Evolutionary conservation across 495 filamentous ascomycete species (phyloP).

Genomic region (Neurospora terricola): DNA sequence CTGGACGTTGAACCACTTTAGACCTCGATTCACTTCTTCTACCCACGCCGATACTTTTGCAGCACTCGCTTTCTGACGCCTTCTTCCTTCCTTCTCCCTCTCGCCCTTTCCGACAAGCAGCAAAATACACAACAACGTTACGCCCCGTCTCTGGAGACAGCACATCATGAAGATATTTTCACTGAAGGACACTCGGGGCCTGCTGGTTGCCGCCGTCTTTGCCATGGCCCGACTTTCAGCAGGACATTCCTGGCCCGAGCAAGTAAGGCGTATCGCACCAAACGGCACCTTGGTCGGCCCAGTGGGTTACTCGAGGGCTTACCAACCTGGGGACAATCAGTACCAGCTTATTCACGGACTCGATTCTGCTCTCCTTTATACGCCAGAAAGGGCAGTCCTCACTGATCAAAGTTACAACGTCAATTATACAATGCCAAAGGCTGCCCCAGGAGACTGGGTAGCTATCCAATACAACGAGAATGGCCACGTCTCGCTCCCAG

Average conservation of each 20-base stretch:
- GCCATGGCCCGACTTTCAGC: slow-evolving; percentile 26
- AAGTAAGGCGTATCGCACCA: slow-evolving; percentile 54
- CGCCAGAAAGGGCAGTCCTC: slow-evolving; percentile 4
- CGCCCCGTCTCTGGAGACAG: background rate
- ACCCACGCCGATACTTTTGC: background rate
- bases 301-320: slow-evolving; percentile 58
- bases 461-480: slow-evolving; percentile 77
- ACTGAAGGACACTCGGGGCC: background rate
- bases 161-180: background rate
- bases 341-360: slow-evolving; percentile 19
- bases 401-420: slow-evolving; percentile 40
- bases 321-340: slow-evolving; percentile 38
- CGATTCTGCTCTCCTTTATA: background rate
- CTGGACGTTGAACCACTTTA: background rate
- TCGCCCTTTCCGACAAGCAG: background rate
- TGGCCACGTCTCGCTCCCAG: slow-evolving; percentile 68
- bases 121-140: background rate
- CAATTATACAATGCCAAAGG: slow-evolving; percentile 53
- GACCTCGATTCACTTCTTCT: background rate
- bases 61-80: background rate
- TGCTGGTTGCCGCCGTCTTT: slow-evolving; percentile 20
- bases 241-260: slow-evolving; percentile 75
- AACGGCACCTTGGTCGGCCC: slow-evolving; percentile 65
- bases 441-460: slow-evolving; percentile 55
- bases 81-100: background rate